phyloP scores from a whole-genome alignment of 768 basidiomycete genomes.

The Mycena haematopus region DNA sequence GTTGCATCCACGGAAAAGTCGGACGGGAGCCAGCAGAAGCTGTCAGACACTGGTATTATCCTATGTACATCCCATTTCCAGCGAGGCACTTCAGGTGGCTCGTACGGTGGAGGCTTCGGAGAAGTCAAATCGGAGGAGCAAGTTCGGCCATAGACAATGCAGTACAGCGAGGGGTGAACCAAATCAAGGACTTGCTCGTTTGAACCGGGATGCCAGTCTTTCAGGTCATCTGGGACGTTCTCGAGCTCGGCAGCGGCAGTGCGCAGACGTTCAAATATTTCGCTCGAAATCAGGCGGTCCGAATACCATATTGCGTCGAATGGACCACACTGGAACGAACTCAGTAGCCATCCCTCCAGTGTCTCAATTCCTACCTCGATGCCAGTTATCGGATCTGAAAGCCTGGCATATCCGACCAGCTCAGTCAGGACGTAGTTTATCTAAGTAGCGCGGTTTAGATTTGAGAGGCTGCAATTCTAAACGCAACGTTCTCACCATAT shows the following conservation, averaged over 20 bases:
- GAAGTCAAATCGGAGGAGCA: neutral
- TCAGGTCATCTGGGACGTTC: slow-evolving; percentile 40
- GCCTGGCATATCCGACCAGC: slow-evolving; percentile 26
- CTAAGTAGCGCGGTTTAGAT: slow-evolving; percentile 4
- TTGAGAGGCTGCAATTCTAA: neutral
- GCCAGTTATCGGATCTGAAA: slow-evolving; percentile 23
- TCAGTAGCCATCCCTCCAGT: neutral
- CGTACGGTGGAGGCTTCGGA: neutral
- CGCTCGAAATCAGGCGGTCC: slow-evolving; percentile 38
- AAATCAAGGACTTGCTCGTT: slow-evolving; percentile 51
- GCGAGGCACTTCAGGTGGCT: neutral
- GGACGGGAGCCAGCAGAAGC: slow-evolving; percentile 8
- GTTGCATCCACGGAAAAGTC: slow-evolving; percentile 33
- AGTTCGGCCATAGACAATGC: slow-evolving; percentile 45
- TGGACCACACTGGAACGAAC: slow-evolving; percentile 26
- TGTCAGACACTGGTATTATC: neutral
- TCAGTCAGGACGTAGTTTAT: slow-evolving; percentile 31
- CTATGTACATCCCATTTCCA: neutral
- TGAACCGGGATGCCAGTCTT: slow-evolving; percentile 55
- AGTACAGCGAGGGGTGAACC: slow-evolving; percentile 53
- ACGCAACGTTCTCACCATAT: slow-evolving; percentile 18
- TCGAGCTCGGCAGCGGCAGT: slow-evolving; percentile 40
- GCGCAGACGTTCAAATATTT: slow-evolving; percentile 35
- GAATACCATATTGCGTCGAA: slow-evolving; percentile 36
- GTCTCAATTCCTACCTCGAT: slow-evolving; percentile 12